These are phyloP conservation scores for Caryopteris hybrid DNA, from an alignment of 305 asterid genomes.

Conservation along the genomic window DNA sequence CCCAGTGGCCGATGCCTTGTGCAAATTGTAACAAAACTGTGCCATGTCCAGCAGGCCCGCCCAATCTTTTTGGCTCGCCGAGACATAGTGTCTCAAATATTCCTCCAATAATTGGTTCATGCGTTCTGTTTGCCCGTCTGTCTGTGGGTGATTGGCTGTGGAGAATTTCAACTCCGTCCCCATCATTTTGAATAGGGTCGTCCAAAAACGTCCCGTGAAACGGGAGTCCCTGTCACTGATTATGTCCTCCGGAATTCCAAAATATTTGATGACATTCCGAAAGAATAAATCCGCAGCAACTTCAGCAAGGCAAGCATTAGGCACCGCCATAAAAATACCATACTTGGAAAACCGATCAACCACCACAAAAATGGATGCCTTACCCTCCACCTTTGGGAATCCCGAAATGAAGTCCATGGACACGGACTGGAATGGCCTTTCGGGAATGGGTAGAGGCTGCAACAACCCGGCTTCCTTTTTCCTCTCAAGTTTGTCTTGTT, in stretches of 20 bases:
- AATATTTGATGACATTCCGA: neutral
- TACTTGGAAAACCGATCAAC: neutral
- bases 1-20: neutral
- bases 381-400: neutral
- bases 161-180: neutral
- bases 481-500: too few relatives aligned
- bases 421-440: neutral
- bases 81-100: too few relatives aligned
- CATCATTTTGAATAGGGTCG: neutral
- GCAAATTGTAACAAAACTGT: neutral
- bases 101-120: too few relatives aligned
- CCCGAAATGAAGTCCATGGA: neutral
- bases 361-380: neutral
- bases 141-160: neutral
- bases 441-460: too few relatives aligned
- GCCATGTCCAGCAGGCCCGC: neutral
- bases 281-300: neutral
- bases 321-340: neutral
- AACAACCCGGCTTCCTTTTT: too few relatives aligned
- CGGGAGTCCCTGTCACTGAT: neutral
- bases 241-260: neutral
- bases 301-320: neutral
- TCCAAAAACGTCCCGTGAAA: too few relatives aligned
- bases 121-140: too few relatives aligned
- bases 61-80: neutral